A percentile compares a stretch with the other conserved stretches of the same genome.
These are phyloP conservation scores for Basipetospora sp. DNA, from an alignment of 2,329 filamentous ascomycete species.

Conservation along the genomic window DNA sequence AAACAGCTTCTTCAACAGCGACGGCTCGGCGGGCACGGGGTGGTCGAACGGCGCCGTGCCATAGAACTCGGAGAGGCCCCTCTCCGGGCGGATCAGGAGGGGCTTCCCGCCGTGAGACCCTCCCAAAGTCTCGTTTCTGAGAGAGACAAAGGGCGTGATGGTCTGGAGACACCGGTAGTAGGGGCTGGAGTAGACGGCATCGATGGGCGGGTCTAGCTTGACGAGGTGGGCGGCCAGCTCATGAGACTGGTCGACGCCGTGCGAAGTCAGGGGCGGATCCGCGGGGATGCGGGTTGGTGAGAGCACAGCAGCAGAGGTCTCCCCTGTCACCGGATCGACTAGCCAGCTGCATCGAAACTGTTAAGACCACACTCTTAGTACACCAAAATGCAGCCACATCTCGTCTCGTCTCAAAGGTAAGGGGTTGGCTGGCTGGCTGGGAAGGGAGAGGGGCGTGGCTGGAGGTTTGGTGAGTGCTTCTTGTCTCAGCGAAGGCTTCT, in stretches of 20 bases:
- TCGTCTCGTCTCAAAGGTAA: no score
- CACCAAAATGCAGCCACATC: no score
- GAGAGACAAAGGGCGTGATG: conserved; percentile 52
- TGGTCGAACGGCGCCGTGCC: conserved; percentile 75
- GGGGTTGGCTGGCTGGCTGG: conserved; percentile 2
- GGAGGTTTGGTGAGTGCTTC: no score
- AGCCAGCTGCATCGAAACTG: conserved; percentile 87
- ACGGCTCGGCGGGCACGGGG: conserved; percentile 55
- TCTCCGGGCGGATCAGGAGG: conserved; percentile 37
- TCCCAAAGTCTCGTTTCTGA: conserved; percentile 18
- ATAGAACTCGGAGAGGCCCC: conserved; percentile 72
- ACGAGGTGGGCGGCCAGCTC: conserved; percentile 57
- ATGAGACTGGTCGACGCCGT: conserved; percentile 70
- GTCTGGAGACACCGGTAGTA: conserved; percentile 85
- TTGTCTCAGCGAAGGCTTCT: no score
- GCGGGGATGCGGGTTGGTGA: conserved; percentile 79
- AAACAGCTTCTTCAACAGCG: conserved; percentile 53
- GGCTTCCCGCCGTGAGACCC: background rate
- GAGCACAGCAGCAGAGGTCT: conserved; percentile 56
- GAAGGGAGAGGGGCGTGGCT: conserved; percentile 8
- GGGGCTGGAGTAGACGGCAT: conserved; percentile 67
- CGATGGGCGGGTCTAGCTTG: conserved; percentile 49
- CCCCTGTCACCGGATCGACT: conserved; percentile 65
- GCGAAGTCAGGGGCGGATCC: conserved; percentile 73
- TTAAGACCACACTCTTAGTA: background rate